phyloP scores from a whole-genome alignment of 441 rosid genomes.

The Corymbia calophylla region DNA sequence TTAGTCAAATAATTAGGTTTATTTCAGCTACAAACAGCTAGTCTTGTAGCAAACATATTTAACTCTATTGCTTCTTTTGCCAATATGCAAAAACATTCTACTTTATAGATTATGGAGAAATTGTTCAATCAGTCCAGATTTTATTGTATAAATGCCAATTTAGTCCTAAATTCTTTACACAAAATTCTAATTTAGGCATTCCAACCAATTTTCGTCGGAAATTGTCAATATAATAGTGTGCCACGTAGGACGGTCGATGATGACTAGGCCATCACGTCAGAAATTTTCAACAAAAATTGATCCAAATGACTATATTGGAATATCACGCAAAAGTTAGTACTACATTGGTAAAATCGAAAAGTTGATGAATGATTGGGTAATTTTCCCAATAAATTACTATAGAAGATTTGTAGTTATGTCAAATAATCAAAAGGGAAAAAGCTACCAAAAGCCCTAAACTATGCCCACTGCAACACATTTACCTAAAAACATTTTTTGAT shows the following conservation, averaged over 20 bases:
- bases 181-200: not conserved
- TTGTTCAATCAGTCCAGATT: not conserved
- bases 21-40: not conserved
- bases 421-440: not conserved
- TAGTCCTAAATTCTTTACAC: not conserved
- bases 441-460: not conserved
- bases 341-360: not conserved
- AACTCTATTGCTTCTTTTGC: not conserved
- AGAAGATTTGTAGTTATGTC: not conserved
- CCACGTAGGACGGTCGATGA: fast-evolving
- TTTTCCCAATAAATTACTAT: not conserved
- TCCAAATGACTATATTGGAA: not conserved
- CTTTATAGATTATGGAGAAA: not conserved
- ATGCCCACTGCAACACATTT: not conserved
- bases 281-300: fast-evolving
- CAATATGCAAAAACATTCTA: not conserved
- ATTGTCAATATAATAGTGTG: not conserved
- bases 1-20: not conserved
- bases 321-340: not conserved
- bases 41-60: not conserved
- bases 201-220: not conserved
- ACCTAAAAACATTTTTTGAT: not conserved
- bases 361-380: not conserved
- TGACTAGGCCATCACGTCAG: fast-evolving
- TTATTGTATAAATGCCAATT: not conserved